These are phyloP conservation scores for Aegilops bicornis DNA, from an alignment of 176 grass and related monocot species.

Conservation along the genomic window DNA sequence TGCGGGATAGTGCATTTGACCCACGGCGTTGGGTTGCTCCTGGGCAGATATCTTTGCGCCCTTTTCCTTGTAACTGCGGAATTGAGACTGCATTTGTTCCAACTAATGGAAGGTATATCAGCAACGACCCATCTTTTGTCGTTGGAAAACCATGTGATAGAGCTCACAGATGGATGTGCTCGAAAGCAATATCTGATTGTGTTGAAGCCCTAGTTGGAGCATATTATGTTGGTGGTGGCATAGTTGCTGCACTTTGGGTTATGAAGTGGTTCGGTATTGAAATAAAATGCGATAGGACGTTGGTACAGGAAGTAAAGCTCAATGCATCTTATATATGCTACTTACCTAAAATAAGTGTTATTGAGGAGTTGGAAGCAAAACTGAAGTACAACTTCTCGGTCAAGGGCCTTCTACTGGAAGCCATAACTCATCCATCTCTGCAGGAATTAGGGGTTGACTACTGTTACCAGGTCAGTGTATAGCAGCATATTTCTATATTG, in stretches of 20 bases:
- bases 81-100: constrained; percentile 50
- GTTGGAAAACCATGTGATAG: constrained; percentile 86
- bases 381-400: constrained; percentile 65
- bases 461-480: constrained; percentile 73
- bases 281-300: constrained; percentile 44
- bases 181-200: constrained; percentile 90
- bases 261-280: constrained; percentile 78
- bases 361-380: constrained; percentile 83
- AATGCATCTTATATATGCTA: constrained; percentile 50
- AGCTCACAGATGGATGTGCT: constrained; percentile 97
- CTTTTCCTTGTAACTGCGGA: constrained; percentile 67
- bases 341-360: constrained; percentile 48
- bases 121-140: constrained; percentile 51
- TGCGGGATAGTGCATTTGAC: constrained; percentile 84
- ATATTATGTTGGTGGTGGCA: constrained; percentile 83
- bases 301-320: constrained; percentile 46
- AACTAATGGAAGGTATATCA: constrained; percentile 44
- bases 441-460: constrained; percentile 67
- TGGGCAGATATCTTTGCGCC: constrained; percentile 67
- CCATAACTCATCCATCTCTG: constrained; percentile 84
- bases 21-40: constrained; percentile 85
- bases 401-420: constrained; percentile 74
- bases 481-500: constrained; percentile 29
- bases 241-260: constrained; percentile 58
- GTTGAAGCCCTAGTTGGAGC: constrained; percentile 93